Conservation (phyloP, 164 flowering plant genomes). For the Euptelea pleiosperma region DNA sequence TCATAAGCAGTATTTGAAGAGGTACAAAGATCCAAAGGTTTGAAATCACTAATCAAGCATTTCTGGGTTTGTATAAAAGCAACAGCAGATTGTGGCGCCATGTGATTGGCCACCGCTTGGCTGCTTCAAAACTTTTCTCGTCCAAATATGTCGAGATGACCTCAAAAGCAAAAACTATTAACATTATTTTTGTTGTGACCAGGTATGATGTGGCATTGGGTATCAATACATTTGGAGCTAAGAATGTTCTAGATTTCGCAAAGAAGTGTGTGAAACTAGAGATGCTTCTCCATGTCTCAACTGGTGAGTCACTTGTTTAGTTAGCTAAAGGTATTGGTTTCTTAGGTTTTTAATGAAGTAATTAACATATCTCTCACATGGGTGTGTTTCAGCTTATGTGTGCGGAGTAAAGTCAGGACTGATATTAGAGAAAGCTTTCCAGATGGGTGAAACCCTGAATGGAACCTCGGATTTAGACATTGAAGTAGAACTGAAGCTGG, state of each 20-base stretch:
- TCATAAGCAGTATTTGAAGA: no score
- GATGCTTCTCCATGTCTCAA: slow-evolving; percentile 55
- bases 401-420: slow-evolving; percentile 52
- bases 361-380: no score
- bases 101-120: no score
- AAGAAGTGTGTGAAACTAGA: slow-evolving; percentile 48
- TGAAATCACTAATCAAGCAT: no score
- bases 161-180: no score
- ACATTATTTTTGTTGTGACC: no score
- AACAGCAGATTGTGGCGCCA: no score
- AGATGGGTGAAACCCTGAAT: slow-evolving; percentile 54
- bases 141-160: no score
- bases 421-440: slow-evolving; percentile 39
- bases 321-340: neutral
- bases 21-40: no score
- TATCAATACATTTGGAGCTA: slow-evolving; percentile 52
- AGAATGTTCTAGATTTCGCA: slow-evolving; percentile 48
- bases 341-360: neutral
- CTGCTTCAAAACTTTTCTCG: no score
- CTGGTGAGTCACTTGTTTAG: slow-evolving; percentile 30
- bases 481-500: slow-evolving; percentile 34
- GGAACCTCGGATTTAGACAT: slow-evolving; percentile 39
- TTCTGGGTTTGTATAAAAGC: no score
- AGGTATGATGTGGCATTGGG: slow-evolving; percentile 55
- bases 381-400: slow-evolving; percentile 52